Percentiles rank a stretch among this genome's conserved stretches.
Conservation (phyloP, 2,329 filamentous ascomycete species). For the Purpureocillium lavendulum region DNA sequence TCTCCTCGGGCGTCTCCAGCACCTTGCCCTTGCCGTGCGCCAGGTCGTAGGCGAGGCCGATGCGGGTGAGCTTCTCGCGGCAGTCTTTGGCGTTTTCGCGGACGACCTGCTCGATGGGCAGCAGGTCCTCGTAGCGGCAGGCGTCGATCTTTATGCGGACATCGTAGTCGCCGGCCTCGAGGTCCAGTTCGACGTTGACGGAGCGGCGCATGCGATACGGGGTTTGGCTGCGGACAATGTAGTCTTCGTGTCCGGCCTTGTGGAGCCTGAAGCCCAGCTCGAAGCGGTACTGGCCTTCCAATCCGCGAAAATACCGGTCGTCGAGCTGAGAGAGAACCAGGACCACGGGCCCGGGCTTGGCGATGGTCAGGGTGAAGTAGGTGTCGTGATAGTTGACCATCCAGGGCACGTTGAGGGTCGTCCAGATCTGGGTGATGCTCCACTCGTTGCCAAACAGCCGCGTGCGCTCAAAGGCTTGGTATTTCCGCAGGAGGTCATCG, state of each 20-base stretch:
- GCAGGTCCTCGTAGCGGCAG: constrained; percentile 40
- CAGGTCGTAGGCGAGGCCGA: constrained; percentile 63
- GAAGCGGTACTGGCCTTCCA: constrained; percentile 49
- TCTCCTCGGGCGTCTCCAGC: constrained; percentile 39
- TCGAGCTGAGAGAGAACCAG: constrained; percentile 51
- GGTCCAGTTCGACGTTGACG: constrained; percentile 66
- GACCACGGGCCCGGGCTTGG: constrained; percentile 40
- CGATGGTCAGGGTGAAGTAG: constrained; percentile 42
- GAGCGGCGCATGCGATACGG: constrained; percentile 59
- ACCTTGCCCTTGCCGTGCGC: constrained; percentile 57
- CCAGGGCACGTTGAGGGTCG: constrained; percentile 47
- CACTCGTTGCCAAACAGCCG: constrained; percentile 49
- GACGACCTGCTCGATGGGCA: constrained; percentile 58
- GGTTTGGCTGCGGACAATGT: constrained; percentile 45
- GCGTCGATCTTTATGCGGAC: constrained; percentile 70
- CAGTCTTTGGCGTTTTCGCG: constrained; percentile 51
- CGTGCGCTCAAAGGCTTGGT: constrained; percentile 49
- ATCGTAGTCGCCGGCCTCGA: constrained; percentile 67
- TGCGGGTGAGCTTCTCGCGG: constrained; percentile 64
- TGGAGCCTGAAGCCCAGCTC: constrained; percentile 47
- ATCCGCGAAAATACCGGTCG: constrained; percentile 46
- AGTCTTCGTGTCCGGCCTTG: constrained; percentile 38
- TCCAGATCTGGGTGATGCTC: constrained; percentile 39
- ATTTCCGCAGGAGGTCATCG: constrained; percentile 49
- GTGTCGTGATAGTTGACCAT: constrained; percentile 44